Percentiles rank a stretch among this genome's conserved stretches.
Evolutionary conservation across 805 yeast species (phyloP).

Genomic region (Candida incommunis): DNA sequence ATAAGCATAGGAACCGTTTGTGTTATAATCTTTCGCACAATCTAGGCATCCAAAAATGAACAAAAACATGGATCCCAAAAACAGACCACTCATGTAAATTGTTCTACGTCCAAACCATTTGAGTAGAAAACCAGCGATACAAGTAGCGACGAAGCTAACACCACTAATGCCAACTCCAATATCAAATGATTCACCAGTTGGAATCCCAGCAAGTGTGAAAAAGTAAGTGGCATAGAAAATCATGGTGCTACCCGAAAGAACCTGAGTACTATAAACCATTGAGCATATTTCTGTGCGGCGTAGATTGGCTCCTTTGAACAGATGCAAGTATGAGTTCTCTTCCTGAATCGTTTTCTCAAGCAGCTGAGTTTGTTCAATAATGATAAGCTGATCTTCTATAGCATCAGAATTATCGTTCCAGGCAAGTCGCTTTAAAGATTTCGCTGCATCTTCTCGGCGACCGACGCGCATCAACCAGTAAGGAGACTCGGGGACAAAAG

Average conservation of each 20-base stretch:
- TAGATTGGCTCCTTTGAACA: constrained; percentile 7
- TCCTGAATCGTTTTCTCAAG: constrained; percentile 4
- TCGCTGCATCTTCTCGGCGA: constrained; percentile 1
- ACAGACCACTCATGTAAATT: not conserved
- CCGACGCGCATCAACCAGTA: not conserved
- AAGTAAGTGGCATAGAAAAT: constrained; percentile 28
- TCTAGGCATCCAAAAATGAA: constrained; percentile 2
- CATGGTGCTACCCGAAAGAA: constrained; percentile 24
- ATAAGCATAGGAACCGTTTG: constrained; percentile 23
- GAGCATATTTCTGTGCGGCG: constrained; percentile 33
- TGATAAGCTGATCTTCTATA: not conserved
- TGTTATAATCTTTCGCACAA: constrained; percentile 7
- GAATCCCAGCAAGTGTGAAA: constrained; percentile 26
- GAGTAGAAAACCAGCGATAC: constrained; percentile 6
- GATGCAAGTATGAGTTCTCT: not conserved
- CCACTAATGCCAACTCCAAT: constrained; percentile 32
- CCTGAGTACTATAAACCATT: constrained; percentile 30
- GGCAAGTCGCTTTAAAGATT: constrained; percentile 3
- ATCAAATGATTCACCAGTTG: constrained; percentile 25
- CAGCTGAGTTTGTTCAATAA: not conserved
- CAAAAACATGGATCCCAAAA: not conserved
- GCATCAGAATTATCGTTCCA: constrained; percentile 1
- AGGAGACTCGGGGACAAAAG: not conserved
- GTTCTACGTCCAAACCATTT: constrained; percentile 5
- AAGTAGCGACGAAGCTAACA: constrained; percentile 32